Percentiles rank a stretch among this genome's conserved stretches.
Evolutionary conservation across 768 basidiomycete genomes (phyloP).

Genomic region (Auricularia auricula-judae): DNA sequence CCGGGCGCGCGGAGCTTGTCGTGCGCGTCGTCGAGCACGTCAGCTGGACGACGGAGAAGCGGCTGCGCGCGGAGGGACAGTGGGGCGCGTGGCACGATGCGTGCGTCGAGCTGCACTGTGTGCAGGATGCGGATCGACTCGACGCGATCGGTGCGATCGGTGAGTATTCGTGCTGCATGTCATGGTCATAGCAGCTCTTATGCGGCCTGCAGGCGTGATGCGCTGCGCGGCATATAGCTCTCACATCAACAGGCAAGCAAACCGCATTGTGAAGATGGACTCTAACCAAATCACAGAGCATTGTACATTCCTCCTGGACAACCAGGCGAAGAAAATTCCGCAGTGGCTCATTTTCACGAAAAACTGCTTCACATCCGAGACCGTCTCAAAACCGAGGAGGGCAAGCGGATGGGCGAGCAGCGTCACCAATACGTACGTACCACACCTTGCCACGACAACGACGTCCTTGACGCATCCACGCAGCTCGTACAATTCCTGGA

Average conservation of each 20-base stretch:
- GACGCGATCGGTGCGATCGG: slow-evolving; percentile 80
- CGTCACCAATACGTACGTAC: slow-evolving; percentile 58
- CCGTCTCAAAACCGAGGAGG: slow-evolving; percentile 67
- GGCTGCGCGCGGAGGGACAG: slow-evolving; percentile 38
- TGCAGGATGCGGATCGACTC: slow-evolving; percentile 69
- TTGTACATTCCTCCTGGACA: slow-evolving; percentile 38
- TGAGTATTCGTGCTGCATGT: slow-evolving; percentile 15
- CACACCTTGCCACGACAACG: not conserved
- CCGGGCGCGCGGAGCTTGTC: slow-evolving; percentile 48
- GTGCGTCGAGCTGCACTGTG: slow-evolving; percentile 70
- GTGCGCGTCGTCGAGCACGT: slow-evolving; percentile 63
- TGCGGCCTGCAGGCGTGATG: slow-evolving; percentile 37
- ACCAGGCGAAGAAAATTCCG: slow-evolving; percentile 28
- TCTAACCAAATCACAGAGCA: slow-evolving; percentile 18
- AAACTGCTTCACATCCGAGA: slow-evolving; percentile 69
- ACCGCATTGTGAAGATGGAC: not conserved
- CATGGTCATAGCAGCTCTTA: not conserved
- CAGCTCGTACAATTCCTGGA: not conserved
- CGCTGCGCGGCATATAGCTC: slow-evolving; percentile 59
- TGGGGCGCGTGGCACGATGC: slow-evolving; percentile 59
- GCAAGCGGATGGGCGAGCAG: slow-evolving; percentile 53
- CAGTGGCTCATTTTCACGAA: slow-evolving; percentile 77
- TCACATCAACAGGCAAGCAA: slow-evolving; percentile 34
- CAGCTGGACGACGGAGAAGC: slow-evolving; percentile 79
- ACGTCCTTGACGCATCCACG: not conserved